Base-by-base conservation (phyloP, 331 rosid genomes). In the Acacia concinna region DNA sequence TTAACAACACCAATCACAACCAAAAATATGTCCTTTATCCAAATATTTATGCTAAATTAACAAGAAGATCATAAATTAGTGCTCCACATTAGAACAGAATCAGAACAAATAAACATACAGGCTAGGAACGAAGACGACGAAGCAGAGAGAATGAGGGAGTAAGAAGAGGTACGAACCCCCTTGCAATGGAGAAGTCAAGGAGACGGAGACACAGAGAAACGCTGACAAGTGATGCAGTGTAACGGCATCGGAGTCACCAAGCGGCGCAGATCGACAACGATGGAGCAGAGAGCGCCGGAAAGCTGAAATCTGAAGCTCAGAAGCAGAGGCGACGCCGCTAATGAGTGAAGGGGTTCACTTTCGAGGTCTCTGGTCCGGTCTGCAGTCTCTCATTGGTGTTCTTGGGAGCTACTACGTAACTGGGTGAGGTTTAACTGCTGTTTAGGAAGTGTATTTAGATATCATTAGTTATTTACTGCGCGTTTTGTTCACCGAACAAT, bases 51-150 rank as follows among this genome's bases (percentile, higher is more conserved):
- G 27, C 77, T 73, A 65, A 56, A 69, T 51, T 54, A 63, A 40
- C 64, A 46, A 32, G 23, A 73, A 37, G 66, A 84, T 35, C 68
- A 73, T 65, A 35, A 20, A 73, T 71, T 79, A 76, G 82, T 52
- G 73, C 73, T 54, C 3, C 15, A 3, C 4, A 20, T 49, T 18
- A 49, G 21, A 49, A 49, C 6, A 5, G 23, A 49, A 49, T 18
- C 57, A 49, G 21, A 18, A 12, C 47, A 18, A 49, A 49, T 4
- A 18, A 49, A 49, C 57, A 15, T 49, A 49, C 57, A 17, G 57
- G 23, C 0, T 5, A 20, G 57, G 57, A 49, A 15, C 21, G 57
- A 49, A 20, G 57, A 46, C 14, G 52, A 46, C 6, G 51, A 46
- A 46, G 52, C 52, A 46, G n/a, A 6, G 51, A 44, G 20, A 44